Conservation (phyloP, 345 rosid species). For the Eucalyptus cloeziana region DNA sequence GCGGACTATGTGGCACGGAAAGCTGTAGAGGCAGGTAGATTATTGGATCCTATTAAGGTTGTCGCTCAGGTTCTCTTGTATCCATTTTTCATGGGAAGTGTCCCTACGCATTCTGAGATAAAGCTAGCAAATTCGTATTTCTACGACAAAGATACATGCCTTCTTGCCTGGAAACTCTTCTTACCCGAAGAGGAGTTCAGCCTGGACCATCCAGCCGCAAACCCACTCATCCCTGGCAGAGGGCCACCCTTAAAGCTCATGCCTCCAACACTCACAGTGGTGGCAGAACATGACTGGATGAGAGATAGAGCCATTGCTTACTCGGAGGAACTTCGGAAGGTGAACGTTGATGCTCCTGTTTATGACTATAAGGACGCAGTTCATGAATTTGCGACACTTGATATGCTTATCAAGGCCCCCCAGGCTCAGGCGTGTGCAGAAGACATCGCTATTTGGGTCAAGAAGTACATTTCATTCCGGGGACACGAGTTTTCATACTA, state of each 20-base stretch:
- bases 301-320: constrained; percentile 92
- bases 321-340: constrained; percentile 80
- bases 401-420: constrained; percentile 80
- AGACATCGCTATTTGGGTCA: constrained; percentile 88
- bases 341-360: constrained; percentile 81
- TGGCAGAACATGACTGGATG: constrained; percentile 98
- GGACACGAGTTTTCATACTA: constrained; percentile 91
- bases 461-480: constrained; percentile 74
- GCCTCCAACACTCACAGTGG: constrained; percentile 92
- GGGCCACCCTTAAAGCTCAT: constrained; percentile 75
- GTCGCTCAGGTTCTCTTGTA: constrained; percentile 94
- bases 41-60: constrained; percentile 75
- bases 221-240: constrained; percentile 61
- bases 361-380: constrained; percentile 91
- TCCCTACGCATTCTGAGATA: constrained; percentile 80
- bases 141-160: constrained; percentile 74
- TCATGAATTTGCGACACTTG: constrained; percentile 93
- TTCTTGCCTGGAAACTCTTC: constrained; percentile 86
- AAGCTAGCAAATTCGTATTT: constrained; percentile 79
- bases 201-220: constrained; percentile 77
- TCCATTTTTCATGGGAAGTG: constrained; percentile 75
- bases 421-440: constrained; percentile 92
- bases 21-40: constrained; percentile 64
- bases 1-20: constrained; percentile 70
- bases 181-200: constrained; percentile 67